phyloP scores from a whole-genome alignment of 495 filamentous ascomycete species.

The Hyaloscypha variabilis region DNA sequence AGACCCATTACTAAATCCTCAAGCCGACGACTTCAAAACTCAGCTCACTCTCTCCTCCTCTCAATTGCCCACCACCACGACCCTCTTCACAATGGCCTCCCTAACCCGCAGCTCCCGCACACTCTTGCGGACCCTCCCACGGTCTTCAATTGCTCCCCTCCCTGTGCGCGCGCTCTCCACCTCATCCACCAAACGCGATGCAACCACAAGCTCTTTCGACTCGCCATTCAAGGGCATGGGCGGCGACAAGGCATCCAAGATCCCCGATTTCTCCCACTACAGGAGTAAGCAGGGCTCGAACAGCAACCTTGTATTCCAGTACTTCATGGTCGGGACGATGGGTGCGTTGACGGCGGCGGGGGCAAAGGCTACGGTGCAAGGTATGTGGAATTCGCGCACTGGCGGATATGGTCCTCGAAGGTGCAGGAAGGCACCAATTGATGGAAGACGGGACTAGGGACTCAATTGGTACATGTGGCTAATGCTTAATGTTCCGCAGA shows the following conservation, averaged over 20 bases:
- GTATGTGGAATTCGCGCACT: constrained; percentile 52
- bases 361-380: constrained; percentile 95
- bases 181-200: constrained; percentile 37
- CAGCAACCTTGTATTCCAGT: constrained; percentile 84
- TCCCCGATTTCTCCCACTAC: constrained; percentile 93
- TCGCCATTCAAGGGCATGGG: constrained; percentile 51
- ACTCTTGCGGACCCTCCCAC: constrained; percentile 30
- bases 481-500: constrained; percentile 46
- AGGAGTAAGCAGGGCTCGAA: constrained; percentile 62
- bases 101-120: constrained; percentile 31
- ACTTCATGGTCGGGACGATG: constrained; percentile 96
- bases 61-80: constrained; percentile 24
- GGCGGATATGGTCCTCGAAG: not conserved
- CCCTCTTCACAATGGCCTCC: constrained; percentile 29
- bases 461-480: constrained; percentile 25
- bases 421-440: constrained; percentile 12
- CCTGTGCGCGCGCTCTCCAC: constrained; percentile 50
- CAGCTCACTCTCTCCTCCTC: constrained; percentile 18
- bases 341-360: constrained; percentile 88
- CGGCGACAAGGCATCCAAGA: constrained; percentile 57
- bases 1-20: constrained; percentile 1
- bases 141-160: constrained; percentile 18
- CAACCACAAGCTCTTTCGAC: constrained; percentile 63
- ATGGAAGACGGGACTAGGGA: constrained; percentile 6
- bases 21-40: constrained; percentile 22